Evolutionary conservation across 2,329 filamentous ascomycete genomes (phyloP).

Genomic region (Apiospora kogelbergensis): DNA sequence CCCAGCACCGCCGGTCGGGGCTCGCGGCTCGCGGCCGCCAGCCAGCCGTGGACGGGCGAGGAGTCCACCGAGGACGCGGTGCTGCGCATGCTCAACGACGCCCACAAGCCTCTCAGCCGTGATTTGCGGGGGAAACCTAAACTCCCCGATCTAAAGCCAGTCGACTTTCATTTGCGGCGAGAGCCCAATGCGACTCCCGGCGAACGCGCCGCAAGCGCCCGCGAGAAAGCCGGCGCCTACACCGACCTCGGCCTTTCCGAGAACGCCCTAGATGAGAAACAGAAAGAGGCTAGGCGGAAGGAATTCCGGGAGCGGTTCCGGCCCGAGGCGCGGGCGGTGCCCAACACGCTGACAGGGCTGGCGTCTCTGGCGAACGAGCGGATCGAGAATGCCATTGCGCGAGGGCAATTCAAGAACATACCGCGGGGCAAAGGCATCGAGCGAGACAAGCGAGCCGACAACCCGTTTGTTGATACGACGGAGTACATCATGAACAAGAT

Average conservation of each 20-base stretch:
- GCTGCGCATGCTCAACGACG: conserved; percentile 81
- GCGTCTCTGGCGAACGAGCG: conserved; percentile 80
- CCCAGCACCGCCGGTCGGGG: conserved; percentile 63
- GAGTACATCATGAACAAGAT: conserved; percentile 99
- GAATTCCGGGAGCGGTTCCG: conserved; percentile 81
- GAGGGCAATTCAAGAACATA: conserved; percentile 86
- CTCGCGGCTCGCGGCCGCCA: conserved; percentile 66
- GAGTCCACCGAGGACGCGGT: conserved; percentile 75
- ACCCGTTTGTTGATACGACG: conserved; percentile 91
- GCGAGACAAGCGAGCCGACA: conserved; percentile 78
- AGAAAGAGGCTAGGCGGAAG: conserved; percentile 68
- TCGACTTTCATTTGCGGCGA: conserved; percentile 52
- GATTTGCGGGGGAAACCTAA: conserved; percentile 47
- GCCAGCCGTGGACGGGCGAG: conserved; percentile 69
- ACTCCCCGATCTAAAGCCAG: conserved; percentile 42
- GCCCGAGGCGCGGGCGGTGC: conserved; percentile 69
- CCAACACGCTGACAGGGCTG: conserved; percentile 75
- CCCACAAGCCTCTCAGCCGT: conserved; percentile 66
- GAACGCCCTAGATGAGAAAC: conserved; percentile 61
- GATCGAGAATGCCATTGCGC: conserved; percentile 90
- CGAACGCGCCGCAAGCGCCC: conserved; percentile 51
- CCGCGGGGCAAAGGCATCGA: conserved; percentile 77
- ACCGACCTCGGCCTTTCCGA: conserved; percentile 47
- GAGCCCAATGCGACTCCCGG: conserved; percentile 41
- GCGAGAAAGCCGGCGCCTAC: conserved; percentile 58